Base-by-base conservation (phyloP, 805 yeast genomes). In the Monosporozyma aerobia region DNA sequence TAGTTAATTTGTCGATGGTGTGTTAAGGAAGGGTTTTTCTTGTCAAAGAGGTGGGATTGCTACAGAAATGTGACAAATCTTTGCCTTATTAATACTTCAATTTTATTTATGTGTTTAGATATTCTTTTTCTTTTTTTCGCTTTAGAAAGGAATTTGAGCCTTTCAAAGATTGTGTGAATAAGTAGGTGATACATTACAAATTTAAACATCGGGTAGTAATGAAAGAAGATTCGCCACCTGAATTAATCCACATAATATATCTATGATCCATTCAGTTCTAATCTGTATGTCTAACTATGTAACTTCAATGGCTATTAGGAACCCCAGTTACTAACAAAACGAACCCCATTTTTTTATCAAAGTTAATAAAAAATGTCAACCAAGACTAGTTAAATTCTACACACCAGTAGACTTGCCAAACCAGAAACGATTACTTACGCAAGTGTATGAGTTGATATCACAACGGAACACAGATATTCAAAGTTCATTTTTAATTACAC, bases 331-430 rank as follows among this genome's bases (percentile, higher is more conserved):
- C 52, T 51, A 49, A 44, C 52, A n/a, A 16, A 14, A 10, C 22
- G 23, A 29, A 32, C n/a, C 32, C 29, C 23, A 19, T 22, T 27
- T 22, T 41, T 27, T 30, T 16, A 5, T 8, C 16, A 19, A 13
- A 84, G 92, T 94, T 69, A 92, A 92, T 70, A 90, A 86, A 58
- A 86, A 86, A 61, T 95, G 97, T 2, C 78, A 87, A 47, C 97
- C 98, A 1, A 79, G 99, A 52, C 73, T 94, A 47, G 81, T 87
- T 67, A 90, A 90, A 68, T 94, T 92, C 72, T 94, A 94, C 67
- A 87, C 96, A 0, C 95, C 95, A 1, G 86, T 92, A 19, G 96
- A 90, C 56, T 76, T 89, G 13, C 80, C 81, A 43, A 87, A 95
- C 14, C 98, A 94, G 63, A 82, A 84, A 58, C 71, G 85, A 39